These are phyloP conservation scores for Fusarium sp. DNA, from an alignment of 2,329 filamentous ascomycete species.

Conservation along the genomic window DNA sequence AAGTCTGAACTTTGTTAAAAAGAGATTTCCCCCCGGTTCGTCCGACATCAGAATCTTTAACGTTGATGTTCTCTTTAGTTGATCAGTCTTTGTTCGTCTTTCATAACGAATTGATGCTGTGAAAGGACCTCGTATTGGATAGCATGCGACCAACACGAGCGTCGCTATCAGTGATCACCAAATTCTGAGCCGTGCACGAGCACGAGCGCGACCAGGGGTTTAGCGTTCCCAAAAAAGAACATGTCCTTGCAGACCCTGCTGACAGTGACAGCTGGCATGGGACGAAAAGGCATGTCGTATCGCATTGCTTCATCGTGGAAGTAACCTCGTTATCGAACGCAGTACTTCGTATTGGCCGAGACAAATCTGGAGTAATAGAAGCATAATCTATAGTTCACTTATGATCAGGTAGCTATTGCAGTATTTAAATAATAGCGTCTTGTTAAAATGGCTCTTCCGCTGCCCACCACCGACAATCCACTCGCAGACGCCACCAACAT, in stretches of 20 bases:
- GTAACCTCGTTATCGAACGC: conserved; percentile 4
- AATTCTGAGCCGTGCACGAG: neutral
- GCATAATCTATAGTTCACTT: neutral
- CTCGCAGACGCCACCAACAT: too few species aligned
- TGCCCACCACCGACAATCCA: neutral
- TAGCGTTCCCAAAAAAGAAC: conserved; percentile 4
- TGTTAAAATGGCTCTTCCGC: neutral
- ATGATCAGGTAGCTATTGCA: neutral
- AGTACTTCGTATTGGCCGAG: neutral
- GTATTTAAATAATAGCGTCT: neutral
- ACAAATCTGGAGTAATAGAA: neutral
- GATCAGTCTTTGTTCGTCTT: neutral
- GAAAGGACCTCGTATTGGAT: neutral
- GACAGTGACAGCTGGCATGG: conserved; percentile 19
- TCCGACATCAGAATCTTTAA: too few species aligned
- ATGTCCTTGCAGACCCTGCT: conserved; percentile 7
- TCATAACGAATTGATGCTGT: neutral
- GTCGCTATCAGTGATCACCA: neutral
- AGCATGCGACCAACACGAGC: conserved; percentile 4
- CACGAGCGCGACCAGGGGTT: neutral
- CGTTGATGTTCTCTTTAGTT: neutral
- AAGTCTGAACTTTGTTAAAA: neutral
- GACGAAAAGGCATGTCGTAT: conserved; percentile 9
- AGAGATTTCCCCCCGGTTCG: too few species aligned
- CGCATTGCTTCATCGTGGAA: neutral